These are phyloP conservation scores for Sporothrix variecibatus DNA, from an alignment of 2,329 filamentous ascomycete genomes.

Conservation along the genomic window DNA sequence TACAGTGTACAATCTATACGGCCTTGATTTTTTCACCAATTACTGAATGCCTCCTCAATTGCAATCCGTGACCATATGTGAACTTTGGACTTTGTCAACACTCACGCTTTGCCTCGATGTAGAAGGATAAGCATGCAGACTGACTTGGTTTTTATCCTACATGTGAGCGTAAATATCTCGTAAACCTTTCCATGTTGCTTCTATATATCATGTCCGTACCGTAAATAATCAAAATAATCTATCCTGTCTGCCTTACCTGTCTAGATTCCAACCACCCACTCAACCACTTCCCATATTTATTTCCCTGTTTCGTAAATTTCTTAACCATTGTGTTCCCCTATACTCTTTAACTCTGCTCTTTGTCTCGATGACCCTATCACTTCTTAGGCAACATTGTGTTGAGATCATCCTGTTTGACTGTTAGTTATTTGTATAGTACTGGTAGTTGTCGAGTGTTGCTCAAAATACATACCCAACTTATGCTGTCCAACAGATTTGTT, in stretches of 20 bases:
- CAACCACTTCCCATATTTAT: not conserved
- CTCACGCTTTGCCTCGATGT: no score
- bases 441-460: not conserved
- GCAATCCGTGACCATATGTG: not conserved
- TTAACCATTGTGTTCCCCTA: not conserved
- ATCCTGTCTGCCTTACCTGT: no score
- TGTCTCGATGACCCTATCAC: not conserved
- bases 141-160: no score
- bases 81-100: no score
- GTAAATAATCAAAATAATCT: not conserved
- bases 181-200: not conserved
- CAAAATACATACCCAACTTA: constrained; percentile 19
- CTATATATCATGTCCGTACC: not conserved
- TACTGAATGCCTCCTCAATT: not conserved
- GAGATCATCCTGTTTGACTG: constrained; percentile 10
- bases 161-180: no score
- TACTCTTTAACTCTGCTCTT: not conserved
- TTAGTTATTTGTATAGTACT: not conserved
- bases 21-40: not conserved
- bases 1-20: not conserved
- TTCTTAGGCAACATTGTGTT: constrained; percentile 21
- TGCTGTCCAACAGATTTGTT: constrained; percentile 18
- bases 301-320: not conserved
- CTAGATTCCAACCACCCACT: no score
- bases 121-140: no score